Evolutionary conservation across 352 stramenopile genomes (phyloP).

Genomic region (Paralagenidium karlingii): DNA sequence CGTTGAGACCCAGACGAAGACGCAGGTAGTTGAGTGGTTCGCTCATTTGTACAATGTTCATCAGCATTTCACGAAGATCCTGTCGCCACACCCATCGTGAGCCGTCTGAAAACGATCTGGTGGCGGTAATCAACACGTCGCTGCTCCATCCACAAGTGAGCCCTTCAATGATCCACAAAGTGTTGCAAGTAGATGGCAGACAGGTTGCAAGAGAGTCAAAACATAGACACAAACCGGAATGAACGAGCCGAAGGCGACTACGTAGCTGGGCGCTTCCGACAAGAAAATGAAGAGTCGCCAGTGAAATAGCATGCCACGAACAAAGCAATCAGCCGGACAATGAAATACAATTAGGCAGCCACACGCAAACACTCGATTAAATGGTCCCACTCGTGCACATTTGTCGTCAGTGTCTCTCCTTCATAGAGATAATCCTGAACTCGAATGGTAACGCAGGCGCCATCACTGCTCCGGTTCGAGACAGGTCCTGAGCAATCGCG

Average conservation of each 20-base stretch:
- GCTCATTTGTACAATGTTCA: conserved; percentile 42
- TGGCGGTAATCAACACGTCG: too few relatives aligned
- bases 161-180: too few relatives aligned
- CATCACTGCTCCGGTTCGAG: too few relatives aligned
- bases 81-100: too few relatives aligned
- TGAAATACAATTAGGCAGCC: conserved; percentile 29
- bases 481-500: too few relatives aligned
- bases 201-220: too few relatives aligned
- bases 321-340: conserved; percentile 17
- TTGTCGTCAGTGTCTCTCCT: conserved; percentile 33
- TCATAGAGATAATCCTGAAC: conserved; percentile 34
- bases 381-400: conserved; percentile 36
- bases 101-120: too few relatives aligned
- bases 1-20: too few relatives aligned
- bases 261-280: conserved; percentile 24
- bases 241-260: conserved; percentile 37
- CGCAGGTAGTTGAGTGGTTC: conserved; percentile 37
- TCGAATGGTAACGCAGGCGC: conserved; percentile 12
- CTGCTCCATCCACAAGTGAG: too few relatives aligned
- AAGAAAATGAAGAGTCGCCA: conserved; percentile 26
- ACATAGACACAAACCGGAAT: conserved; percentile 32
- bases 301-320: conserved; percentile 16
- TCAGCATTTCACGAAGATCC: conserved; percentile 35
- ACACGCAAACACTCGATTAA: conserved; percentile 28
- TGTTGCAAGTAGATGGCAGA: too few relatives aligned